Conservation (phyloP, 805 yeast genomes). For the Yarrowia phangngaensis region DNA sequence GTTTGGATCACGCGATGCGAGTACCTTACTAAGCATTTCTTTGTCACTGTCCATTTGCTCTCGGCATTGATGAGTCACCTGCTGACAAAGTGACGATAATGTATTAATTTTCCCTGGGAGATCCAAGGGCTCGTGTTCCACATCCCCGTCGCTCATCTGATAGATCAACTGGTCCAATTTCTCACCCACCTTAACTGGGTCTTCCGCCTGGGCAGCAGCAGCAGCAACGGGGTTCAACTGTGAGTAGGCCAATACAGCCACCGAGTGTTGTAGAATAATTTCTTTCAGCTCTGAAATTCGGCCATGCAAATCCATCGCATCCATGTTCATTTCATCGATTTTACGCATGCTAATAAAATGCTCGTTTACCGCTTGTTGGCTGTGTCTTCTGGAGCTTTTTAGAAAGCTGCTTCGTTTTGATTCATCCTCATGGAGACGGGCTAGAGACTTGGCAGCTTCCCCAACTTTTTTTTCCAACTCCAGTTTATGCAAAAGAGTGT, state of each 20-base stretch:
- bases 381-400: conserved; percentile 31
- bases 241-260: conserved; percentile 26
- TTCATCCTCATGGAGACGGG: conserved; percentile 29
- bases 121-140: neutral
- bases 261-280: conserved; percentile 16
- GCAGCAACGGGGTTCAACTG: conserved; percentile 23
- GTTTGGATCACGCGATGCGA: neutral
- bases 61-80: conserved; percentile 21
- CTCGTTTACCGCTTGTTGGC: conserved; percentile 34
- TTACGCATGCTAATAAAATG: conserved; percentile 9
- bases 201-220: conserved; percentile 11
- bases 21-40: conserved; percentile 10
- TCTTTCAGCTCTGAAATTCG: neutral
- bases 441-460: conserved; percentile 34
- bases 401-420: conserved; percentile 1
- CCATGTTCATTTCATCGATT: conserved; percentile 11
- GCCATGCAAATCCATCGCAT: conserved; percentile 16
- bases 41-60: conserved; percentile 9
- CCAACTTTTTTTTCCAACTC: conserved; percentile 33
- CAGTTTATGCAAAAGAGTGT: conserved; percentile 31
- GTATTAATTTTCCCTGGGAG: neutral
- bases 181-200: conserved; percentile 5
- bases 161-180: conserved; percentile 6
- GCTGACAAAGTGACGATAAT: conserved; percentile 3
- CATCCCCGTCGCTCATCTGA: conserved; percentile 12